phyloP scores from a whole-genome alignment of 345 rosid genomes.

The Eucalyptus shirleyi region DNA sequence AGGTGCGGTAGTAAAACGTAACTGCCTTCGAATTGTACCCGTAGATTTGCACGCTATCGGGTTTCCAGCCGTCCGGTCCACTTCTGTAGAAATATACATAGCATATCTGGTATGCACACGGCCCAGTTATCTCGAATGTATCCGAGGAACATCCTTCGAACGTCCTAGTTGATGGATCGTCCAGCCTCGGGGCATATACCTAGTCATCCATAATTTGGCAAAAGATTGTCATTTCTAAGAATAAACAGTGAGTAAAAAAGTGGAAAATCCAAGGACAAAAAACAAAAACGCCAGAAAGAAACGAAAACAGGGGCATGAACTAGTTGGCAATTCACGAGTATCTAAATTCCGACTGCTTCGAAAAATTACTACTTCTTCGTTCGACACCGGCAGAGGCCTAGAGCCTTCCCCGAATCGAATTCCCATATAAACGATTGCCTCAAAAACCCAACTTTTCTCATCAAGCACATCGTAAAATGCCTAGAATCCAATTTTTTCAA shows the following conservation, averaged over 20 bases:
- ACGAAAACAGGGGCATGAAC: neutral
- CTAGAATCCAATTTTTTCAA: neutral
- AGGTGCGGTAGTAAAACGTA: constrained; percentile 40
- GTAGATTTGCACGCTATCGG: constrained; percentile 38
- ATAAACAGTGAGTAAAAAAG: neutral
- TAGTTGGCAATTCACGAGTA: neutral
- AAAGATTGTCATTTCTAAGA: neutral
- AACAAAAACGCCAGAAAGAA: neutral
- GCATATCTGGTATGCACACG: constrained; percentile 66
- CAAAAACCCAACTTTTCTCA: neutral
- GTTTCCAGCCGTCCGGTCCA: constrained; percentile 87
- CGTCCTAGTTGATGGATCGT: constrained; percentile 43
- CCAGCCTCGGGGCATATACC: constrained; percentile 72
- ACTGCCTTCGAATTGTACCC: constrained; percentile 25
- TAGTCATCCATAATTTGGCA: neutral
- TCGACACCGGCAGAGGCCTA: neutral
- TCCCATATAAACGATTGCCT: neutral
- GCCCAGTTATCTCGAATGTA: constrained; percentile 61
- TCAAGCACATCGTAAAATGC: neutral
- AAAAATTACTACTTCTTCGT: neutral
- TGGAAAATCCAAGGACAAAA: neutral
- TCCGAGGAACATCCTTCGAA: constrained; percentile 79
- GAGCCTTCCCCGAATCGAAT: neutral
- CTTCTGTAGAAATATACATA: constrained; percentile 67
- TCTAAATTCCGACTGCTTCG: neutral